Evolutionary conservation across 371 early-diverging fungal species (phyloP).

Genomic region (Batkoa obscura): DNA sequence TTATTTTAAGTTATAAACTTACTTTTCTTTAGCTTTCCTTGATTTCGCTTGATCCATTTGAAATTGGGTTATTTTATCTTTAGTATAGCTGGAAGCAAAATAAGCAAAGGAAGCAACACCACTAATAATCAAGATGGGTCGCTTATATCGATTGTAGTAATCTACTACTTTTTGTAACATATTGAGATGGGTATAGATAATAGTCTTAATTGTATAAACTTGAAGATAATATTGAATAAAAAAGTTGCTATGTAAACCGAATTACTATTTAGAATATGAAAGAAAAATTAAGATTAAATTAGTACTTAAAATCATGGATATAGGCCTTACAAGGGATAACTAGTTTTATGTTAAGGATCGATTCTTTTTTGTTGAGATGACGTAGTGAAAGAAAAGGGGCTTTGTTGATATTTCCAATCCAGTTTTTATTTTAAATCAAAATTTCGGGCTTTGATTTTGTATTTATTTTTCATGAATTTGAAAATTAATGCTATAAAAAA

Average conservation of each 20-base stretch:
- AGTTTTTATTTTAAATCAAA: no score
- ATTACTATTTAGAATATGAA: neutral
- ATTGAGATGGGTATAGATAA: no score
- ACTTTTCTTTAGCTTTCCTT: constrained; percentile 4
- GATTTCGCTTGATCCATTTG: neutral
- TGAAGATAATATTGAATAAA: neutral
- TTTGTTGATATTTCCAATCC: no score
- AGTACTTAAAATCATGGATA: neutral
- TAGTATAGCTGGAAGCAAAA: neutral
- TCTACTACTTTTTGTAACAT: constrained; percentile 3
- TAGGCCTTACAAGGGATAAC: neutral
- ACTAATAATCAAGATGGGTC: neutral
- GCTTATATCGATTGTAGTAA: neutral
- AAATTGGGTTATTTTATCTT: neutral
- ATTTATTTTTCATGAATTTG: no score
- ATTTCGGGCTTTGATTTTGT: no score
- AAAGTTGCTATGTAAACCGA: neutral
- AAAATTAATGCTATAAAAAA: no score
- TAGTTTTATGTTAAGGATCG: neutral
- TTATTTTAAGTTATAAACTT: neutral
- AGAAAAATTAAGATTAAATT: neutral
- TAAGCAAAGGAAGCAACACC: neutral
- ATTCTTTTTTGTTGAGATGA: no score
- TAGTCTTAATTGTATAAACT: neutral
- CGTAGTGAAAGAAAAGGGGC: no score